Evolutionary conservation across 2,329 filamentous ascomycete genomes (phyloP).

Genomic region (Sporothrix sp.): DNA sequence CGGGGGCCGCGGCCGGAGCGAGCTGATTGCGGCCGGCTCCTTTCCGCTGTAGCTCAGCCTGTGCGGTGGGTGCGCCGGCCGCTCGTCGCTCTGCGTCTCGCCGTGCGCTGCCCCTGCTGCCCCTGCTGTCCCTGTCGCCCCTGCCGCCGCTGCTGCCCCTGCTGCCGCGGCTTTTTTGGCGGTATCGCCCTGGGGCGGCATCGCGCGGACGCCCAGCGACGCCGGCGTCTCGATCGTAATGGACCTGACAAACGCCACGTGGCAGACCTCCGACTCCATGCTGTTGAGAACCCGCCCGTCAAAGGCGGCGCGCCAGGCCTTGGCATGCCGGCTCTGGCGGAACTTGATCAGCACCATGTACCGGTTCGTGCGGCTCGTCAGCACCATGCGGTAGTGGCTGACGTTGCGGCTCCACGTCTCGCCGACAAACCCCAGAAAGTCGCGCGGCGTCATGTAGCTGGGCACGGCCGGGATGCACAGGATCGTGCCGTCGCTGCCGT

Average conservation of each 20-base stretch:
- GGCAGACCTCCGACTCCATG: conserved; percentile 90
- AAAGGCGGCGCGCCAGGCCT: conserved; percentile 73
- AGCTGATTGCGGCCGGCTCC: conserved; percentile 26
- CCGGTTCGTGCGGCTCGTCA: conserved; percentile 77
- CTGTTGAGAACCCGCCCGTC: conserved; percentile 90
- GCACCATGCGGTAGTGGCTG: conserved; percentile 88
- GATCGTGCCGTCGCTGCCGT: conserved; percentile 61
- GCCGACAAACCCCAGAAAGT: conserved; percentile 85
- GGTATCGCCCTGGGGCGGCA: too few relatives aligned
- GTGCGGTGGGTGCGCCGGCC: conserved; percentile 2
- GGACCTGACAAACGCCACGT: conserved; percentile 87
- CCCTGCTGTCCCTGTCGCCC: too few relatives aligned
- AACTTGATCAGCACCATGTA: conserved; percentile 98
- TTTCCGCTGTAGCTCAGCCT: conserved; percentile 6
- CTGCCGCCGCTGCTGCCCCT: too few relatives aligned
- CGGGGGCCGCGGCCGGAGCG: conserved; percentile 49
- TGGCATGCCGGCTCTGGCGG: conserved; percentile 61
- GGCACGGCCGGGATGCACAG: conserved; percentile 91
- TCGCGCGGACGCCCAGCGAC: background rate
- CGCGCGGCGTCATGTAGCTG: conserved; percentile 82
- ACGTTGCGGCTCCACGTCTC: conserved; percentile 78
- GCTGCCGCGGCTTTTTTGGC: too few relatives aligned
- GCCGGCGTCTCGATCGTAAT: conserved; percentile 63
- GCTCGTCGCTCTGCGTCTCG: background rate
- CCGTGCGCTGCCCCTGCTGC: background rate